A percentile compares a stretch with the other conserved stretches of the same genome.
These are phyloP conservation scores for Pneumocystis sp. DNA, from an alignment of 1,139 yeast species.

Conservation along the genomic window DNA sequence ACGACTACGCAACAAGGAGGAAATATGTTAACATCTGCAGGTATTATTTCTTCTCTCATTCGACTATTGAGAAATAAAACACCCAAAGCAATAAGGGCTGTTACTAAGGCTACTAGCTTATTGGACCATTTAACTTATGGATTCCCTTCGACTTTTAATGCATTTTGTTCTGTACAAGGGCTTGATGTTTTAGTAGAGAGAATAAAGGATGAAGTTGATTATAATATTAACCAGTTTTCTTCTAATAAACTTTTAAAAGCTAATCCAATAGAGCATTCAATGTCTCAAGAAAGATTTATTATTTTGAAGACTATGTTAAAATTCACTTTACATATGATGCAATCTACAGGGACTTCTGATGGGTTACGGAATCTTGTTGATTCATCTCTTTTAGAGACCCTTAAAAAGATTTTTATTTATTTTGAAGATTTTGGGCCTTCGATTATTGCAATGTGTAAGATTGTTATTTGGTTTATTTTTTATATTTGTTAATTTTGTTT, in stretches of 20 bases:
- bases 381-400: slow-evolving; percentile 51
- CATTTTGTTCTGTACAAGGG: slow-evolving; percentile 56
- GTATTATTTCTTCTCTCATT: slow-evolving; percentile 51
- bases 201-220: slow-evolving; percentile 42
- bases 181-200: slow-evolving; percentile 46
- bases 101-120: slow-evolving; percentile 45
- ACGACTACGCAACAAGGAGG: slow-evolving; percentile 11
- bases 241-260: slow-evolving; percentile 20
- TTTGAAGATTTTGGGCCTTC: slow-evolving; percentile 54
- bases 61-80: slow-evolving; percentile 44
- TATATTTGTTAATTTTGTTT: slow-evolving; percentile 17
- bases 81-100: slow-evolving; percentile 11
- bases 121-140: slow-evolving; percentile 41
- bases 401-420: slow-evolving; percentile 46
- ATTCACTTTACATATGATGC: slow-evolving; percentile 49
- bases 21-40: slow-evolving; percentile 35
- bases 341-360: slow-evolving; percentile 60
- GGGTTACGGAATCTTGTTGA: slow-evolving; percentile 73
- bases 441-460: slow-evolving; percentile 31
- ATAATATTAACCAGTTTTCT: slow-evolving; percentile 35
- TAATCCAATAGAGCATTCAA: slow-evolving; percentile 37
- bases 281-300: slow-evolving; percentile 51
- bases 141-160: slow-evolving; percentile 35
- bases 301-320: slow-evolving; percentile 34
- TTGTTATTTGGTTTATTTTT: background rate